Conservation (phyloP, 2,329 filamentous ascomycete species). For the Hymenoscyphus occultus region DNA sequence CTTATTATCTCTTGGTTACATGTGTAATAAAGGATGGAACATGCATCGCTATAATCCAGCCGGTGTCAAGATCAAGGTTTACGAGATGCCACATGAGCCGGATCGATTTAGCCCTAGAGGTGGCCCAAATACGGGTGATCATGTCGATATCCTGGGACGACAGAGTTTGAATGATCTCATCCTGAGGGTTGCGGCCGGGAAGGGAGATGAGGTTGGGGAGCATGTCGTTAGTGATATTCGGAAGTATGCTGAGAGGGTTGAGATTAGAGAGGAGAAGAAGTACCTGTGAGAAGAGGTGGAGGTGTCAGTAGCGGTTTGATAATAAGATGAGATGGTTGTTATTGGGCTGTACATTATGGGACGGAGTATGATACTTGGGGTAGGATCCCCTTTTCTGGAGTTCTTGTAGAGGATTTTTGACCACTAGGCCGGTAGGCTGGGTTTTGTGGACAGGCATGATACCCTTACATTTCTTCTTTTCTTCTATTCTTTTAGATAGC, state of each 20-base stretch:
- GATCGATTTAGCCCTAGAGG: constrained; percentile 84
- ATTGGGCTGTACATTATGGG: no score
- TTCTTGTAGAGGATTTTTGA: no score
- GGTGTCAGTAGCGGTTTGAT: no score
- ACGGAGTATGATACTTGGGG: no score
- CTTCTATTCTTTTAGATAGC: no score
- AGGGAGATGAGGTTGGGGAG: constrained; percentile 74
- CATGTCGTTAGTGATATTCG: constrained; percentile 76
- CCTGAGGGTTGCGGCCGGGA: constrained; percentile 79
- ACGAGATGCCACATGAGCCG: constrained; percentile 96
- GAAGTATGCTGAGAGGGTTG: constrained; percentile 78
- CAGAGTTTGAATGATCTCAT: constrained; percentile 89
- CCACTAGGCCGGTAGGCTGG: no score
- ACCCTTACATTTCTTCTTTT: no score
- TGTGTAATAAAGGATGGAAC: constrained; percentile 94
- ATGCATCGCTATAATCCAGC: constrained; percentile 93
- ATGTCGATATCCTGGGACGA: constrained; percentile 92
- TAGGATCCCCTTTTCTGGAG: no score
- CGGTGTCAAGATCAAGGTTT: constrained; percentile 74
- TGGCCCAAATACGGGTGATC: constrained; percentile 73
- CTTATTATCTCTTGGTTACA: constrained; percentile 87
- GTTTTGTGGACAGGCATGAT: no score
- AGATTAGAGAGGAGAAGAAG: constrained; percentile 49
- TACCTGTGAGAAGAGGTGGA: constrained; percentile 15
- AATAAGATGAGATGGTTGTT: no score